A percentile compares a stretch with the other conserved stretches of the same genome.
Evolutionary conservation across 192 early-diverging fungal genomes (phyloP).

Genomic region (Coemansia sp.): DNA sequence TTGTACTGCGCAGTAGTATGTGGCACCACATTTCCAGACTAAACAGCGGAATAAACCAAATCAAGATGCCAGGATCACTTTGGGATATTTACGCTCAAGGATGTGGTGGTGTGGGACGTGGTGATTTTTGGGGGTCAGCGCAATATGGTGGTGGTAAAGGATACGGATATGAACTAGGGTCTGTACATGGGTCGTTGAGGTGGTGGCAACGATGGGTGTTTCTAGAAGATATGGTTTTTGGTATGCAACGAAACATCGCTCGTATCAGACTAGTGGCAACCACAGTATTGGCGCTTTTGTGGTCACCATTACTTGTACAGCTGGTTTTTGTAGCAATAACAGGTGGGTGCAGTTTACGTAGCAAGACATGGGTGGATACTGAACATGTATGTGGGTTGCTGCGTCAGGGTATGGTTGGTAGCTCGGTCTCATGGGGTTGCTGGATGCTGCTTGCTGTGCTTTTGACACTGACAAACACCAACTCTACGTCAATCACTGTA

Average conservation of each 20-base stretch:
- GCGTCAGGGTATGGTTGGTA: slow-evolving; percentile 27
- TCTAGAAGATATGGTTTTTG: slow-evolving; percentile 31
- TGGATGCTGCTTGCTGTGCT: slow-evolving; percentile 27
- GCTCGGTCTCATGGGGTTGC: slow-evolving; percentile 17
- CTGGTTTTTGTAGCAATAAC: slow-evolving; percentile 21
- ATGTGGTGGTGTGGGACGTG: not conserved
- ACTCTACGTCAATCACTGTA: too few relatives aligned
- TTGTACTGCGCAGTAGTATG: slow-evolving; percentile 38
- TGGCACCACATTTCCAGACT: slow-evolving; percentile 21
- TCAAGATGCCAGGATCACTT: too few relatives aligned
- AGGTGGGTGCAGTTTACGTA: slow-evolving; percentile 33
- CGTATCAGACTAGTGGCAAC: slow-evolving; percentile 21
- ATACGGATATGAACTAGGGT: slow-evolving; percentile 2
- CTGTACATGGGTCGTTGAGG: not conserved
- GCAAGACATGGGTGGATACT: slow-evolving; percentile 9
- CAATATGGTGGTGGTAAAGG: slow-evolving; percentile 1
- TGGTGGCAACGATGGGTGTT: slow-evolving; percentile 39
- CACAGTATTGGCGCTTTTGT: slow-evolving; percentile 14
- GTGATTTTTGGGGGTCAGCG: not conserved
- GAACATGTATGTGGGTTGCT: slow-evolving; percentile 21
- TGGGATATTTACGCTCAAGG: too few relatives aligned
- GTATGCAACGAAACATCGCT: slow-evolving; percentile 27
- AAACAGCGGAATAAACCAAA: slow-evolving; percentile 3
- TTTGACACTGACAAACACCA: slow-evolving; percentile 32
- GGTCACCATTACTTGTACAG: slow-evolving; percentile 29